Percentiles rank a stretch among this genome's conserved stretches.
phyloP scores from a whole-genome alignment of 768 basidiomycete genomes.

The Xanthoconium stramineum region DNA sequence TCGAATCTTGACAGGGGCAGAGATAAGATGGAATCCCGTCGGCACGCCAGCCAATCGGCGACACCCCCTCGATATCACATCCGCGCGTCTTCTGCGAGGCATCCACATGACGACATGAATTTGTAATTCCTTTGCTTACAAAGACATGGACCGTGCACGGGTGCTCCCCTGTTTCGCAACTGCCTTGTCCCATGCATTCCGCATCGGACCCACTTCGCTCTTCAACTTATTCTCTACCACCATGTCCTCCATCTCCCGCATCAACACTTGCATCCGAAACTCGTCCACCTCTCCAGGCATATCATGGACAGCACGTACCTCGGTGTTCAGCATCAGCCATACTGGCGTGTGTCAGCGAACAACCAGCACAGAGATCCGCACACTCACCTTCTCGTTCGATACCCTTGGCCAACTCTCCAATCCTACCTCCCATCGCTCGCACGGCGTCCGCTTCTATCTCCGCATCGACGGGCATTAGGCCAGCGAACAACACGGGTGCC shows the following conservation, averaged over 20 bases:
- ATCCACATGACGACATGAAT: slow-evolving; percentile 13
- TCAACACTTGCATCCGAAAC: slow-evolving; percentile 40
- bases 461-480: slow-evolving; percentile 25
- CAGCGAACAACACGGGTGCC: slow-evolving; percentile 61
- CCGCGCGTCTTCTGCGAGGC: slow-evolving; percentile 2
- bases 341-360: slow-evolving; percentile 32
- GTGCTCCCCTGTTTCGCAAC: slow-evolving; percentile 13
- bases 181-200: slow-evolving; percentile 49
- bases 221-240: slow-evolving; percentile 62
- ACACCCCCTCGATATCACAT: neutral
- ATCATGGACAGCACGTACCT: slow-evolving; percentile 49
- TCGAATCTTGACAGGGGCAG: slow-evolving; percentile 5
- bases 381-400: slow-evolving; percentile 56
- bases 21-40: slow-evolving; percentile 19
- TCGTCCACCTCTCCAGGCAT: slow-evolving; percentile 14
- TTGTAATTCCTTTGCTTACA: slow-evolving; percentile 15
- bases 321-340: slow-evolving; percentile 49
- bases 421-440: slow-evolving; percentile 42
- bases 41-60: slow-evolving; percentile 1
- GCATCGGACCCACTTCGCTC: slow-evolving; percentile 53
- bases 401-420: slow-evolving; percentile 39
- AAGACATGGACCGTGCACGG: slow-evolving; percentile 28
- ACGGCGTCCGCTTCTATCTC: slow-evolving; percentile 19
- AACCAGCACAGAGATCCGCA: too few relatives aligned
- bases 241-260: slow-evolving; percentile 61